Base-by-base conservation (phyloP, 202 grass and related monocot species). In the Bolboschoenoplectus hybrid region DNA sequence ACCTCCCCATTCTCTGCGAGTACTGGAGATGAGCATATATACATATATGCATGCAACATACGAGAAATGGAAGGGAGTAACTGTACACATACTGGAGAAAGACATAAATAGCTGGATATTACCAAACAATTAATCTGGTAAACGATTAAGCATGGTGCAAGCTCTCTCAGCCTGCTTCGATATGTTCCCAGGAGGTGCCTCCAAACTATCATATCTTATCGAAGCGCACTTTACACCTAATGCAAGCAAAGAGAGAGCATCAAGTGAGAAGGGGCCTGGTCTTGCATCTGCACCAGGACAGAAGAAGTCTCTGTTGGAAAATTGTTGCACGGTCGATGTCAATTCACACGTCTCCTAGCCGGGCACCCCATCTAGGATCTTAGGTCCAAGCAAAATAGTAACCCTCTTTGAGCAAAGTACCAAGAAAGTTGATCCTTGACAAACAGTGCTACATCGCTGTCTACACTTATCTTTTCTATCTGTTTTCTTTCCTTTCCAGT, bases 351-450 rank as follows among this genome's bases (percentile, higher is more conserved):
- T 79, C 75, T 79, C 36, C 75, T 43, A 58, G 41, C 14, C 2
- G 52, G 52, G 52, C 35, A 79, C 75, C 75, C 52, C 52, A 2
- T 79, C 75, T 60, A 79, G 52, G 75, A 60, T 79, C 75, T 79
- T 79, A 79, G 75, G 75, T 79, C 52, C 35, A 58, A 34, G 75
- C 14, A 79, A 58, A 79, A 79, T 16, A 79, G 35, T 79, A 79
- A 41, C 2, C 13, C 13, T 16, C 75, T 58, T 50, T 70, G 63
- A 67, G 63, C 63, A 20, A 84, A 43, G 66, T 17, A 84, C 81
- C 61, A 83, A 74, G 81, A 83, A 67, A 67, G 81, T 83, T 68
- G 81, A 63, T 83, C 81, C 81, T 68, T 64, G 20, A n/a, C 6
- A 74, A 46, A 68, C 63, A 68, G 41, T 50, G 64, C 5, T 40